A percentile compares a stretch with the other conserved stretches of the same genome.
These are phyloP conservation scores for Daldinia decipiens DNA, from an alignment of 495 filamentous ascomycete species.

Conservation along the genomic window DNA sequence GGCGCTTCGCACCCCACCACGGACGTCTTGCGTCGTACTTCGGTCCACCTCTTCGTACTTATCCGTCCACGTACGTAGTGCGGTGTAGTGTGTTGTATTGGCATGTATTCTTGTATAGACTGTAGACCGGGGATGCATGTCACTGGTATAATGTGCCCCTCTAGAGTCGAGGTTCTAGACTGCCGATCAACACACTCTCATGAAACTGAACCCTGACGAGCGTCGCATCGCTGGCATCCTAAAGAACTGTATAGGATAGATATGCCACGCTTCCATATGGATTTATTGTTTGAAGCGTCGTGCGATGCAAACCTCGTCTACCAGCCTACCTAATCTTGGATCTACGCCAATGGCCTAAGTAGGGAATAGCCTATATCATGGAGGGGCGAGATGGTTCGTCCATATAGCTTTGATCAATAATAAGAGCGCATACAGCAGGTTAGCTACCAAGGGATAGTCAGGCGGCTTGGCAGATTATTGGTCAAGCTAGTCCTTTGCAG, in stretches of 20 bases:
- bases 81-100: slow-evolving; percentile 14
- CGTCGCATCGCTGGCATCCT: slow-evolving; percentile 35
- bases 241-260: slow-evolving; percentile 10
- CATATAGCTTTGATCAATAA: background rate
- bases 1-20: slow-evolving; percentile 27
- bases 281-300: slow-evolving; percentile 8
- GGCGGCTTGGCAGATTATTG: slow-evolving; percentile 26
- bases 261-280: slow-evolving; percentile 10
- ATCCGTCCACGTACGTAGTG: slow-evolving; percentile 8
- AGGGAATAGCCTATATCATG: slow-evolving; percentile 13
- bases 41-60: slow-evolving; percentile 24
- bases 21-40: slow-evolving; percentile 24
- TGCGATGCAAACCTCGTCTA: slow-evolving; percentile 19
- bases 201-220: slow-evolving; percentile 35
- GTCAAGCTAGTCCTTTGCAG: slow-evolving; percentile 3
- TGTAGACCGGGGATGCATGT: slow-evolving; percentile 39
- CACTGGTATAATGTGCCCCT: slow-evolving; percentile 33
- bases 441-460: slow-evolving; percentile 7
- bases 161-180: slow-evolving; percentile 40
- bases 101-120: background rate
- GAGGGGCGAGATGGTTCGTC: slow-evolving; percentile 4
- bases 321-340: slow-evolving; percentile 32
- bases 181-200: slow-evolving; percentile 31
- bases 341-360: slow-evolving; percentile 7
- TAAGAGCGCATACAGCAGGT: slow-evolving; percentile 14